A percentile compares a stretch with the other conserved stretches of the same genome.
Evolutionary conservation across 495 filamentous ascomycete genomes (phyloP).

Genomic region (Penicillium goetzii): DNA sequence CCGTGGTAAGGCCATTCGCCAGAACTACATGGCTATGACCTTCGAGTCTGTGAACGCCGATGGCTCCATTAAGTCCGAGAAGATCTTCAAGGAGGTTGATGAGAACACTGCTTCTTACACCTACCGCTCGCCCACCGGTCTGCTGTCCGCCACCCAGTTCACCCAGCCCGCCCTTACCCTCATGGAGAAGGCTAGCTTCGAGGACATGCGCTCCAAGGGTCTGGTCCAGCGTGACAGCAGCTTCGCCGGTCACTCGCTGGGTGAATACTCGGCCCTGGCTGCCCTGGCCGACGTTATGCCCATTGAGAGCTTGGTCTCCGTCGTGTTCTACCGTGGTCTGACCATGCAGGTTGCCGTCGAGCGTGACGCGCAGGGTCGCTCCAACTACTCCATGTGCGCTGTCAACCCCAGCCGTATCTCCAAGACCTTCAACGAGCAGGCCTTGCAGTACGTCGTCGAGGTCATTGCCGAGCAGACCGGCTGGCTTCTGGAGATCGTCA

Average conservation of each 20-base stretch:
- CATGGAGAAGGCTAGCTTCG: slow-evolving; percentile 99
- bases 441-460: slow-evolving; percentile 91
- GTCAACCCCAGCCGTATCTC: slow-evolving; percentile 97
- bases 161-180: slow-evolving; percentile 95
- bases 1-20: slow-evolving; percentile 92
- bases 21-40: slow-evolving; percentile 99
- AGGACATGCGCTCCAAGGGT: slow-evolving; percentile 97
- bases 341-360: slow-evolving; percentile 99
- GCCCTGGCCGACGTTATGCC: slow-evolving; percentile 98
- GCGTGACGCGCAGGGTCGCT: slow-evolving; percentile 87
- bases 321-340: slow-evolving; percentile 97
- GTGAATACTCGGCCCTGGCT: slow-evolving; percentile 96
- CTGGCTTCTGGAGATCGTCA: slow-evolving; percentile 98
- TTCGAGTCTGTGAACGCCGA: slow-evolving; percentile 94
- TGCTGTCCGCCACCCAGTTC: slow-evolving; percentile 97
- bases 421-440: slow-evolving; percentile 97
- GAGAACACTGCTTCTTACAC: slow-evolving; percentile 94
- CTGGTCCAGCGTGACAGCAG: slow-evolving; percentile 94
- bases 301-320: slow-evolving; percentile 95
- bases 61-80: slow-evolving; percentile 92
- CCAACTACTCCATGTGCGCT: slow-evolving; percentile 98
- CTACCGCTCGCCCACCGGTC: slow-evolving; percentile 91
- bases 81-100: slow-evolving; percentile 97
- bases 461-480: slow-evolving; percentile 89
- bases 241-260: slow-evolving; percentile 96